Conservation (phyloP, 306 rosid species). For the Cicer yamashitae region DNA sequence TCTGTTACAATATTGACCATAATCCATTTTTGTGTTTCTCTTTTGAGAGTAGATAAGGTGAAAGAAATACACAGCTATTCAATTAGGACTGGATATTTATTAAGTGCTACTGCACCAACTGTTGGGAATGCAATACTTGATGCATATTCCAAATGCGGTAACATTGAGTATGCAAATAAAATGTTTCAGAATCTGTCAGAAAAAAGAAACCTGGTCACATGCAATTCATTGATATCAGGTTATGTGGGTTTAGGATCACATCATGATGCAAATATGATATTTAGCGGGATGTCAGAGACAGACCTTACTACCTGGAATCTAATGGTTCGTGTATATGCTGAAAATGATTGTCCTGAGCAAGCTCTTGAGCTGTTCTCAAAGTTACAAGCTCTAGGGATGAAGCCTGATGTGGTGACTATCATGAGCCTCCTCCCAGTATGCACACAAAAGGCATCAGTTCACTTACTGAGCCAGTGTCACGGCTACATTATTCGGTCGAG, state of each 20-base stretch:
- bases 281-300: slow-evolving; percentile 66
- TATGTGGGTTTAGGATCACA: slow-evolving; percentile 67
- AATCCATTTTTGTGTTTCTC: slow-evolving; percentile 62
- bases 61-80: slow-evolving; percentile 81
- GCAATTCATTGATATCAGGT: slow-evolving; percentile 78
- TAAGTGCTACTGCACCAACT: slow-evolving; percentile 56
- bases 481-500: slow-evolving; percentile 72
- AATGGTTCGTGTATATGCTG: slow-evolving; percentile 78
- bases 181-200: slow-evolving; percentile 63
- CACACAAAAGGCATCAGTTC: slow-evolving; percentile 73
- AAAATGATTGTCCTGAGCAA: slow-evolving; percentile 68
- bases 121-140: slow-evolving; percentile 82
- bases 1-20: slow-evolving; percentile 65
- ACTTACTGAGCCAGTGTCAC: slow-evolving; percentile 73
- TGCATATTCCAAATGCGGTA: slow-evolving; percentile 86
- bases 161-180: slow-evolving; percentile 62
- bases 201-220: slow-evolving; percentile 65
- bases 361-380: slow-evolving; percentile 59
- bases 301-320: slow-evolving; percentile 93
- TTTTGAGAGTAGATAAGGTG: slow-evolving; percentile 58
- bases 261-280: slow-evolving; percentile 60
- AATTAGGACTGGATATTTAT: slow-evolving; percentile 60
- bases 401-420: slow-evolving; percentile 75
- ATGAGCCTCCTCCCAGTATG: slow-evolving; percentile 84
- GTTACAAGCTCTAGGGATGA: slow-evolving; percentile 76